These are phyloP conservation scores for Aspergillus neoniger DNA, from an alignment of 2,329 filamentous ascomycete genomes.

Conservation along the genomic window DNA sequence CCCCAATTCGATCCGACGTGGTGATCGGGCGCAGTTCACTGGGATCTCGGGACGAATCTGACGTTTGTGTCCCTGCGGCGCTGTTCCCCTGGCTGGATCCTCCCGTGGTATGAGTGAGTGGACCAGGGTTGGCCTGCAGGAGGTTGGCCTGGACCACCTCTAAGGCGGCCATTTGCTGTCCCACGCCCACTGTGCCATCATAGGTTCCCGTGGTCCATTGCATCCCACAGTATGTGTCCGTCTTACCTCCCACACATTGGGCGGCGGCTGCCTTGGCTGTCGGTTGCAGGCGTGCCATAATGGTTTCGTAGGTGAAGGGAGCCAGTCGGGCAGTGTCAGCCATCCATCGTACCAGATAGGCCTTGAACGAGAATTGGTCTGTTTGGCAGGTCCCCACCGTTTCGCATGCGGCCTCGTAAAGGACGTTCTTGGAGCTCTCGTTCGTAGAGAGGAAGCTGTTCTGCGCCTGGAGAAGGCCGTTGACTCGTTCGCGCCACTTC, in stretches of 20 bases:
- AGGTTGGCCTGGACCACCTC: constrained; percentile 63
- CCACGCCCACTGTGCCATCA: constrained; percentile 37
- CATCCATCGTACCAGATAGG: constrained; percentile 63
- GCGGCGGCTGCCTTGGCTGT: constrained; percentile 57
- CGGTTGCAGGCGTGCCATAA: constrained; percentile 55
- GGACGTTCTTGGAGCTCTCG: constrained; percentile 44
- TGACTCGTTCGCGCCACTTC: constrained; percentile 55
- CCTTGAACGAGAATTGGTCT: constrained; percentile 67
- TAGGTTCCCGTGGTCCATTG: constrained; percentile 38
- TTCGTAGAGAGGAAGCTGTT: constrained; percentile 52
- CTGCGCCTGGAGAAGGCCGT: constrained; percentile 56
- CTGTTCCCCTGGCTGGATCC: constrained; percentile 55
- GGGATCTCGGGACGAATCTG: constrained; percentile 17
- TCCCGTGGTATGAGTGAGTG: constrained; percentile 51
- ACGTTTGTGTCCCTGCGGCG: constrained; percentile 32
- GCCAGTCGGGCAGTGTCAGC: constrained; percentile 59
- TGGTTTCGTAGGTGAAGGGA: constrained; percentile 54
- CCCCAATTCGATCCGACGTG: constrained; percentile 30
- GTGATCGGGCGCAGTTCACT: constrained; percentile 29
- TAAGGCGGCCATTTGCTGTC: constrained; percentile 42
- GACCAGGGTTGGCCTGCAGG: constrained; percentile 43
- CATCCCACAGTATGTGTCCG: constrained; percentile 44
- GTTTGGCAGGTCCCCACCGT: constrained; percentile 56
- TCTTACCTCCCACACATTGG: constrained; percentile 26
- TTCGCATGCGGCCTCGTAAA: constrained; percentile 65